phyloP scores from a whole-genome alignment of 495 filamentous ascomycete genomes.

The Talaromyces borbonicus region DNA sequence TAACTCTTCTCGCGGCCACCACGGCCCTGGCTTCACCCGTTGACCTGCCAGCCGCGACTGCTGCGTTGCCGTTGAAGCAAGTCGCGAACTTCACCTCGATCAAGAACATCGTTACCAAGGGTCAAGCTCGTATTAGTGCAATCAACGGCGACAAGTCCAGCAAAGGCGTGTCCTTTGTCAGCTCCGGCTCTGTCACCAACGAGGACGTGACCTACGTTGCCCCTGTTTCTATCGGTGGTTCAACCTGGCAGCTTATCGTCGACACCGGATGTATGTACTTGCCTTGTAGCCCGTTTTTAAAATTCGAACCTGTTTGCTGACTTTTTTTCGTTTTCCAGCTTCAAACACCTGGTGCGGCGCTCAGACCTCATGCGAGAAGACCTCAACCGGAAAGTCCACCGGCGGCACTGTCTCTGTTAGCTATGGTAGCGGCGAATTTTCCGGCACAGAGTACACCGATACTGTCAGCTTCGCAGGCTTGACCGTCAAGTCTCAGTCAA shows the following conservation, averaged over 20 bases:
- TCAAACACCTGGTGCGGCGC: constrained; percentile 3
- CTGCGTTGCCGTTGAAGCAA: neutral
- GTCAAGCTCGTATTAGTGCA: neutral
- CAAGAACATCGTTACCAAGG: neutral
- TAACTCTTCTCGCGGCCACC: constrained; percentile 1
- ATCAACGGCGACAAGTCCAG: neutral
- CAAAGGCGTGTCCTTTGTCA: neutral
- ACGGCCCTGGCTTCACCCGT: neutral
- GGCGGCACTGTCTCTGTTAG: neutral
- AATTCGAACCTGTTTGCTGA: neutral
- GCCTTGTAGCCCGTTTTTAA: too few relatives aligned
- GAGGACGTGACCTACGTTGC: constrained; percentile 2
- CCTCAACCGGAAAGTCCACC: neutral
- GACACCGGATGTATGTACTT: neutral
- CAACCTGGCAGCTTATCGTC: neutral
- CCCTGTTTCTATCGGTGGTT: neutral
- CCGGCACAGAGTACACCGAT: neutral
- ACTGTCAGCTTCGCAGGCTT: neutral
- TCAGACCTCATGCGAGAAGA: constrained; percentile 1
- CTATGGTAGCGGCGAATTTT: constrained; percentile 3
- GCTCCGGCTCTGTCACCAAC: neutral
- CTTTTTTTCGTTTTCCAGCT: neutral
- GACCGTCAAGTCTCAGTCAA: neutral
- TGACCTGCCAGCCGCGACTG: neutral
- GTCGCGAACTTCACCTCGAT: constrained; percentile 1